Base-by-base conservation (phyloP, 2,329 filamentous ascomycete genomes). In the Graphilbum sp. region DNA sequence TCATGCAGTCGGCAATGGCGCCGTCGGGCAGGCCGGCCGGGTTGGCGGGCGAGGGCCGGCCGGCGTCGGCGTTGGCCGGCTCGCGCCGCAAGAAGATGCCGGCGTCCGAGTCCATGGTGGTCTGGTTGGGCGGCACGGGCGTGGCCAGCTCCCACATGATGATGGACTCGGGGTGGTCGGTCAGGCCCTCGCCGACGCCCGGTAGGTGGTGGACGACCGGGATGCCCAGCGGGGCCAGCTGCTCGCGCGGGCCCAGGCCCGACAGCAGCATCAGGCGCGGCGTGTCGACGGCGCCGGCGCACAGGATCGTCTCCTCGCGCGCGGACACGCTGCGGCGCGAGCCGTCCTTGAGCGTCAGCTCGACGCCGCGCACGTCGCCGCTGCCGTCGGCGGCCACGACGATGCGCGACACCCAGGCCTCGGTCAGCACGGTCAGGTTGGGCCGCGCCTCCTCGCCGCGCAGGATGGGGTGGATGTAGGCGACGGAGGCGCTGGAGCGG, bases 401-500 rank as follows among this genome's bases (percentile, higher is more conserved):
- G 53, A 94, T 61, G 56, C 78, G 82, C 55, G 74, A 81, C 43
- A 93, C 86, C 77, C 84, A 90, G 20, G 85, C 80, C 53, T 92
- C 79, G 53, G 85, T 93, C 42, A 94, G 66, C 43, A 94, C 68
- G 29, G 82, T 90, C 54, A 94, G 59, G 62, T 94, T 94, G 13
- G 82, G 75, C 40, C 83, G 69, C 55, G 76, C 73, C 66, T 93
- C 84, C 35, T 86, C 78, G 31, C 83, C 84, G 31, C 79, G 74
- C 37, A 93, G 70, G 51, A 93, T 86, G 27, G 86, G 86, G 60
- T 94, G 86, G 52, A 94, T 87, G 61, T 94, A 94, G 16, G 86
- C 86, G 18, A 93, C 85, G 41, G 79, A 86, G 42, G 86, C 85
- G 54, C 80, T 87, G 62, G 80, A 88, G 45, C 86, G 75, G 49